Evolutionary conservation across 495 filamentous ascomycete species (phyloP).

Genomic region (Friedmanniomyces simplex): DNA sequence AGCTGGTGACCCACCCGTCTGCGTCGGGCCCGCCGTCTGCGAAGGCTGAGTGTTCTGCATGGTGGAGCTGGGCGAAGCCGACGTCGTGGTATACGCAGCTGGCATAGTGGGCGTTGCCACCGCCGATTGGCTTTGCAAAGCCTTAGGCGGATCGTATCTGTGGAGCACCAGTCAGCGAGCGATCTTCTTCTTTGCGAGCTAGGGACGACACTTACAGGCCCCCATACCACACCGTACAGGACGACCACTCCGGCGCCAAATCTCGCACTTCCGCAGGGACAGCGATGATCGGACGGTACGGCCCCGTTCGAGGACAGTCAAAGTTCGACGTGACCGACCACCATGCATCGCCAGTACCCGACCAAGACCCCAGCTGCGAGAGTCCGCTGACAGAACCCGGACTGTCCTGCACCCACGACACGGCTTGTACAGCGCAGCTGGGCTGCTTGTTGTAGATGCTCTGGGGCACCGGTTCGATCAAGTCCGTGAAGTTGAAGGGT

Average conservation of each 20-base stretch:
- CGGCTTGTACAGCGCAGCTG: not conserved
- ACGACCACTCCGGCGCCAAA: not conserved
- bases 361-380: not conserved
- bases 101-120: not conserved
- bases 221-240: not conserved
- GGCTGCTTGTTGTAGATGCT: constrained; percentile 5
- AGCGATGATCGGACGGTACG: not conserved
- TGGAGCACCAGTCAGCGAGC: not conserved
- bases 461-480: not conserved
- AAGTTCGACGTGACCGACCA: not conserved
- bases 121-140: not conserved
- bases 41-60: not conserved
- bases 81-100: not conserved
- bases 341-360: not conserved
- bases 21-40: not conserved
- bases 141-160: not conserved
- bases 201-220: not conserved
- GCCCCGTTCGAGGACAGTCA: not conserved
- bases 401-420: not conserved
- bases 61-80: not conserved
- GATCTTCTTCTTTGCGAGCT: not conserved
- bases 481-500: constrained; percentile 4
- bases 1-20: not conserved
- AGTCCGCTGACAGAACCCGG: not conserved
- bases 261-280: not conserved